Evolutionary conservation across 2,329 filamentous ascomycete species (phyloP), one percentile per base, ranked within the genome.

Genomic region (Lanzia echinophila): DNA sequence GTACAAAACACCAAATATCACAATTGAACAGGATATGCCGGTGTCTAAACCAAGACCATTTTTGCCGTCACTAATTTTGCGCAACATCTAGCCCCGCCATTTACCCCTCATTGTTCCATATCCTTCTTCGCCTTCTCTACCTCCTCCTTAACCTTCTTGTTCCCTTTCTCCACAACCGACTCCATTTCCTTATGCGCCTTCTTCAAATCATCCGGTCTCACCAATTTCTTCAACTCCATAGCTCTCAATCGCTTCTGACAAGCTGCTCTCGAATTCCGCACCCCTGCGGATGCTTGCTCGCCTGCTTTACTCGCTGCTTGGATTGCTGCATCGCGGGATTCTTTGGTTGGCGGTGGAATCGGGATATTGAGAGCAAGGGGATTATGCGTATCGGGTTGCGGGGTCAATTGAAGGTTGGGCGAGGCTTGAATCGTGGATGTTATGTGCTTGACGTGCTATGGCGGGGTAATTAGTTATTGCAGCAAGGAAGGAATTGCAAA

Each of bases 321-420:
- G 5, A 68, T 55, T n/a, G 65, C 63, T 22, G 58, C 49, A 54
- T 73, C 71, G 24, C 77, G 70, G n/a, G 74, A 73, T 58, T 82
- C 79, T 47, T 77, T 79, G 0, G 79, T 83, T 0, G 79, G 78
- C 5, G 79, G 77, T 1, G 79, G 79, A 22, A 82, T 74, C 19
- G 77, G 75, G 17, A 83, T 71, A 47, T 76, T 72, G 8, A 82
- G 70, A 6, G 78, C 75, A n/a, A 74, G 70, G 0, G 75, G 70
- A 38, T 75, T 76, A 22, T 72, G 69, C 4, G 73, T 60, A 51
- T 79, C 77, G 1, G 74, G 72, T 47, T 72, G 66, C 0, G 76
- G 71, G 54, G 78, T 76, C 0, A 80, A 72, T 49, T 74, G 77
- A 50, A 81, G 70, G 28, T 65, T 62, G 38, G 71, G 67, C 3